Conservation (phyloP, 441 rosid species). For the Metrosideros polymorpha region DNA sequence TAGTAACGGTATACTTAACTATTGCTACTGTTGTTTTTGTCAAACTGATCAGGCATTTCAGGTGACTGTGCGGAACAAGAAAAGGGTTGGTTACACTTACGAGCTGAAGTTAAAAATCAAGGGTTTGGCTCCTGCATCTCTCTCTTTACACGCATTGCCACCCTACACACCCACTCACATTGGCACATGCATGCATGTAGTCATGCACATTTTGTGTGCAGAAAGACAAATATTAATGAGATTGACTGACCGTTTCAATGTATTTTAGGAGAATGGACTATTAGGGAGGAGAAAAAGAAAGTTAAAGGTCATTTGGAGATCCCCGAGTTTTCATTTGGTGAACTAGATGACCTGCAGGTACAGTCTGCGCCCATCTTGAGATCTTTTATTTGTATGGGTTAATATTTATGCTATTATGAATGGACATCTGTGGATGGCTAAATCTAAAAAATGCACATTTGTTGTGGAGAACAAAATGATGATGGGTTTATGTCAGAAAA, state of each 20-base stretch:
- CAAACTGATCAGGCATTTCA: slow-evolving; percentile 55
- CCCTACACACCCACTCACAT: not conserved
- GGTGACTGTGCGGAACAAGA: slow-evolving; percentile 87
- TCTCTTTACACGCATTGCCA: not conserved
- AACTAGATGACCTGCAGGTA: slow-evolving; percentile 93
- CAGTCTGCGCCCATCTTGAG: not conserved
- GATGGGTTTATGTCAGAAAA: not conserved
- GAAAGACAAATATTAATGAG: not conserved
- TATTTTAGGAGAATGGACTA: slow-evolving; percentile 66
- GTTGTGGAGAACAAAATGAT: not conserved
- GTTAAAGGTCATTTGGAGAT: slow-evolving; percentile 64
- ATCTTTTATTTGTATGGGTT: not conserved
- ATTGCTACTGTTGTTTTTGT: not conserved
- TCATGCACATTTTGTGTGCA: not conserved
- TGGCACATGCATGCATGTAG: not conserved
- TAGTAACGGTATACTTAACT: not conserved
- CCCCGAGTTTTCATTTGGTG: slow-evolving; percentile 84
- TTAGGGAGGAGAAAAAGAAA: slow-evolving; percentile 44
- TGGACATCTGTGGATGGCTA: not conserved
- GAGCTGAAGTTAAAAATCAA: slow-evolving; percentile 69
- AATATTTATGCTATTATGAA: not conserved
- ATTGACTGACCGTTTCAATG: not conserved
- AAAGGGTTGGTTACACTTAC: slow-evolving; percentile 77
- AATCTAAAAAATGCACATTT: not conserved
- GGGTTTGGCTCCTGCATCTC: slow-evolving; percentile 22